These are phyloP conservation scores for Ascochyta viciae-villosae DNA, from an alignment of 2,329 filamentous ascomycete genomes.

Conservation along the genomic window DNA sequence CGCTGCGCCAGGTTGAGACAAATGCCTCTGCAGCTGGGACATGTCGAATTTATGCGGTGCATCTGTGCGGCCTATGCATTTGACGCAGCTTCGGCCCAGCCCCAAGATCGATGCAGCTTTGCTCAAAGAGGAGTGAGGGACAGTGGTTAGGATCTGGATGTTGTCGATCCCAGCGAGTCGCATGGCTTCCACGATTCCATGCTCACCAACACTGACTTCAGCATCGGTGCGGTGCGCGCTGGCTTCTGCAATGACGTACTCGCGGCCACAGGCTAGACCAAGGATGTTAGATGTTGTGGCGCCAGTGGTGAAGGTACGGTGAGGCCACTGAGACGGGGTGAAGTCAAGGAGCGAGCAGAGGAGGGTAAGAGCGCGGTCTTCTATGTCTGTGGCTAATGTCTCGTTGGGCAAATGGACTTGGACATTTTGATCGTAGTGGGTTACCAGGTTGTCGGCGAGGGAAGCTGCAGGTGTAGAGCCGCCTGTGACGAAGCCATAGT, in stretches of 20 bases:
- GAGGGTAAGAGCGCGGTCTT: slow-evolving; percentile 74
- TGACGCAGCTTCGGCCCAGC: slow-evolving; percentile 73
- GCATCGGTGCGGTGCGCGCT: slow-evolving; percentile 45
- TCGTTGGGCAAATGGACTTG: slow-evolving; percentile 81
- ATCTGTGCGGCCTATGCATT: slow-evolving; percentile 61
- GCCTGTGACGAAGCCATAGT: slow-evolving; percentile 91
- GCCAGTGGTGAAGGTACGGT: slow-evolving; percentile 81
- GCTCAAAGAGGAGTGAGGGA: slow-evolving; percentile 81
- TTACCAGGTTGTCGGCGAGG: slow-evolving; percentile 84
- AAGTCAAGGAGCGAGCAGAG: slow-evolving; percentile 72
- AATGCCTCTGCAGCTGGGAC: slow-evolving; percentile 65
- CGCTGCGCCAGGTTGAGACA: slow-evolving; percentile 63
- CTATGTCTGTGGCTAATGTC: slow-evolving; percentile 76
- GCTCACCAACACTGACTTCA: slow-evolving; percentile 64
- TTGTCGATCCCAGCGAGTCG: slow-evolving; percentile 67
- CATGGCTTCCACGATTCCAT: slow-evolving; percentile 74
- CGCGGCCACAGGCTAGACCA: slow-evolving; percentile 73
- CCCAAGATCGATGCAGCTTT: slow-evolving; percentile 87
- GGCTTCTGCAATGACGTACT: slow-evolving; percentile 64
- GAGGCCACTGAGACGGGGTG: slow-evolving; percentile 65
- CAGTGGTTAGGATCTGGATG: slow-evolving; percentile 80
- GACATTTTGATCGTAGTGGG: slow-evolving; percentile 81
- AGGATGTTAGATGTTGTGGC: slow-evolving; percentile 71
- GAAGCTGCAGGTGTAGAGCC: slow-evolving; percentile 79
- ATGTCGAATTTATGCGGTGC: slow-evolving; percentile 76